phyloP scores from a whole-genome alignment of 2,329 filamentous ascomycete species.

The Diaporthe citriasiana region DNA sequence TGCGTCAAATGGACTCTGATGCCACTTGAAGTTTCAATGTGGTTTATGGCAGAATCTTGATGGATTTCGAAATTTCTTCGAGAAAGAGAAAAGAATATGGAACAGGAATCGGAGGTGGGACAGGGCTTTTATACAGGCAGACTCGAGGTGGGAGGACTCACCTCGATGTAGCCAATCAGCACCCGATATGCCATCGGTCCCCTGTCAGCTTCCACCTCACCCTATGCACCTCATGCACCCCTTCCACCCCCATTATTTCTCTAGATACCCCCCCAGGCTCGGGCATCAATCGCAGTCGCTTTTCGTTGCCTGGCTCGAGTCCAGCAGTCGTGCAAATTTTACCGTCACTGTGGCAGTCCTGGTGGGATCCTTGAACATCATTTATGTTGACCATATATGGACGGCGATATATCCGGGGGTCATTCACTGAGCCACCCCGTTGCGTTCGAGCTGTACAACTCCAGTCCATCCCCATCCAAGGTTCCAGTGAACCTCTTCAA shows the following conservation, averaged over 20 bases:
- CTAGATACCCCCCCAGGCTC: not conserved
- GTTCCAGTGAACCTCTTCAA: not conserved
- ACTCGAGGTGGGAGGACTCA: constrained; percentile 26
- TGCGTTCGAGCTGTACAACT: not conserved
- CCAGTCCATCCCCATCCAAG: too few relatives aligned
- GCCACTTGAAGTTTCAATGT: constrained; percentile 31
- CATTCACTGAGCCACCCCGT: not conserved
- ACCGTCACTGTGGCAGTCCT: not conserved
- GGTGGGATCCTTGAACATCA: not conserved
- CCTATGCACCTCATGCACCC: constrained; percentile 37
- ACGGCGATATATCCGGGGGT: not conserved
- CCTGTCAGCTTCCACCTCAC: constrained; percentile 36
- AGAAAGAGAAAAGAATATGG: constrained; percentile 32
- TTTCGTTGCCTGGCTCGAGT: constrained; percentile 1
- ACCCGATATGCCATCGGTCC: constrained; percentile 27
- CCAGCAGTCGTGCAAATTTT: not conserved
- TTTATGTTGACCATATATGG: not conserved
- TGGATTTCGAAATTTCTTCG: constrained; percentile 24
- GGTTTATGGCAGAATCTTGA: constrained; percentile 24
- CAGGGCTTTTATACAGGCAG: constrained; percentile 41
- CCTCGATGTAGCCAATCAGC: constrained; percentile 39
- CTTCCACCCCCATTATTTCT: not conserved
- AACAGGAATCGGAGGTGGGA: constrained; percentile 27
- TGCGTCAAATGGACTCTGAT: constrained; percentile 20
- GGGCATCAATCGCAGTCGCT: not conserved